A percentile compares a stretch with the other conserved stretches of the same genome.
These are phyloP conservation scores for Coemansia sp. DNA, from an alignment of 192 early-diverging fungal species.

Conservation along the genomic window DNA sequence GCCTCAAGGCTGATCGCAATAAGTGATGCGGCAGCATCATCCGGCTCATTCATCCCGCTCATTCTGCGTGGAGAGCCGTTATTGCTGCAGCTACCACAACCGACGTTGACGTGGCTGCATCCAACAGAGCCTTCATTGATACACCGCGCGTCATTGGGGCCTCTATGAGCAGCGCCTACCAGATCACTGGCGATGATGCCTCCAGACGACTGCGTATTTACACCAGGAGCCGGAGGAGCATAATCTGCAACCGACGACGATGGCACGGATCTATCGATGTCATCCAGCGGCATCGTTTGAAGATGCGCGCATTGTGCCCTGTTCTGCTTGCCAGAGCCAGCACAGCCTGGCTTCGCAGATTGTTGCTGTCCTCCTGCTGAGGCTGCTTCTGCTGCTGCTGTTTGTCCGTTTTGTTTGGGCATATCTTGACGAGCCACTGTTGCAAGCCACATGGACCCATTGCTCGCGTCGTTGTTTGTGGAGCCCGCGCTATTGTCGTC, in stretches of 20 bases:
- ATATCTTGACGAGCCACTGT: conserved; percentile 5
- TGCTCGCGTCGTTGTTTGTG: not conserved
- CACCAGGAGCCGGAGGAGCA: not conserved
- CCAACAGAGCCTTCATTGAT: conserved; percentile 2
- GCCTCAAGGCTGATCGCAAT: not conserved
- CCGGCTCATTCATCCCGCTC: not conserved
- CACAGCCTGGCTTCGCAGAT: not conserved
- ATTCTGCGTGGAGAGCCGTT: not conserved
- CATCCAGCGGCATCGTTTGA: not conserved
- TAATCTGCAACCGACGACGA: too few relatives aligned
- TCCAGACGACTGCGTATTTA: not conserved
- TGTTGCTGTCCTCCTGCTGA: too few relatives aligned
- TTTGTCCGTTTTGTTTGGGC: not conserved
- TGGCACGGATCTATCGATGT: not conserved
- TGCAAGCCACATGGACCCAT: not conserved
- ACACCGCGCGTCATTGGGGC: not conserved
- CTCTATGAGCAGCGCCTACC: not conserved
- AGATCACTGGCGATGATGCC: not conserved
- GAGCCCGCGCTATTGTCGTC: conserved; percentile 1
- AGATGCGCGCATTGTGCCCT: not conserved
- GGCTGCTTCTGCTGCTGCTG: too few relatives aligned
- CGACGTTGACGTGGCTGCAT: conserved; percentile 1
- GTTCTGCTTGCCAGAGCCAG: not conserved
- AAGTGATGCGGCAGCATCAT: not conserved
- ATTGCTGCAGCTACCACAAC: conserved; percentile 7